Evolutionary conservation across 1,139 yeast species (phyloP).

Genomic region (Neolecta irregularis): DNA sequence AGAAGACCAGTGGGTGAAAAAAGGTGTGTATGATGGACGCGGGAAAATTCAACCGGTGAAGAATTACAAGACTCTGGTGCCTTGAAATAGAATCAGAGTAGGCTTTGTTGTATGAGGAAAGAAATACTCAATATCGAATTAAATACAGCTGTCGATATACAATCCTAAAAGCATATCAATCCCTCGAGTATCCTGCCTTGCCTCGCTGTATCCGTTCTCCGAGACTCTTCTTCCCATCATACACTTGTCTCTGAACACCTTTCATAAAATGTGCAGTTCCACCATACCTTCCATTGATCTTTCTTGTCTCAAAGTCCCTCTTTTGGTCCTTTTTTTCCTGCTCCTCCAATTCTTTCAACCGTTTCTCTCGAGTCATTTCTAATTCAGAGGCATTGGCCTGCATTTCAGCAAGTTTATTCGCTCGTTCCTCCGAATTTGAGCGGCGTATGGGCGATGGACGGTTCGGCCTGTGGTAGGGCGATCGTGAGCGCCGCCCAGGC

Average conservation of each 20-base stretch:
- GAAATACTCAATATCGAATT: too few relatives aligned
- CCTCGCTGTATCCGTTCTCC: conserved; percentile 12
- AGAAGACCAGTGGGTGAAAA: too few relatives aligned
- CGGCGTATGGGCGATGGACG: not conserved
- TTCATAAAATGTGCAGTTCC: conserved; percentile 2
- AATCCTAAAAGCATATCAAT: too few relatives aligned
- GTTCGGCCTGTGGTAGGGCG: not conserved
- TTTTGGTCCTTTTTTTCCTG: conserved; percentile 2
- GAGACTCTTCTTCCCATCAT: not conserved
- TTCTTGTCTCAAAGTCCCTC: conserved; percentile 5
- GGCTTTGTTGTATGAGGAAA: too few relatives aligned
- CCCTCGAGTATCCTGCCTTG: too few relatives aligned
- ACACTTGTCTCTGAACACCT: not conserved
- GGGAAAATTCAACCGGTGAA: too few relatives aligned
- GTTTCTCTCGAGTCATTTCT: conserved; percentile 5
- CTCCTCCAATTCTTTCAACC: not conserved
- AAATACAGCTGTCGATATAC: too few relatives aligned
- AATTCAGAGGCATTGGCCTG: conserved; percentile 6
- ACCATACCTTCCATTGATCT: conserved; percentile 1
- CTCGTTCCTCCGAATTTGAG: conserved; percentile 2
- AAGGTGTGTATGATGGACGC: too few relatives aligned
- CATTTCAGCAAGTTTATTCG: conserved; percentile 9
- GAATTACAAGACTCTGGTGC: too few relatives aligned
- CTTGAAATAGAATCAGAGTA: too few relatives aligned
- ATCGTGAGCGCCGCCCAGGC: not conserved